Base-by-base conservation (phyloP, 768 basidiomycete genomes). In the Rhizopogon sp. region DNA sequence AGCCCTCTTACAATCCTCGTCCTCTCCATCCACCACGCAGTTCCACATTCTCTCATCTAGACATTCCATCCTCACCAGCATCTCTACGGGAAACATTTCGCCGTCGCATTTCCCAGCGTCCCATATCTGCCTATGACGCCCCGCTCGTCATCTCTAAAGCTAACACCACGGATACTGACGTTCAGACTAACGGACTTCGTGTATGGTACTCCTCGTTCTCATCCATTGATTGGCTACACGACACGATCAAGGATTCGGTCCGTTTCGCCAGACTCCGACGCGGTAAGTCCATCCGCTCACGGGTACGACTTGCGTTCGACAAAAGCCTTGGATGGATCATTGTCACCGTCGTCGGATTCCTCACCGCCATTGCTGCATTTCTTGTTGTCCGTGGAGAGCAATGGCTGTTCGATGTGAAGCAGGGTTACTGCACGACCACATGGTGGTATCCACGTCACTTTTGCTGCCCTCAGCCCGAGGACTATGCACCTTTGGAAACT, bases 171-270 rank as follows among this genome's bases (percentile, higher is more conserved):
- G 79, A 75, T 6, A 67, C 75, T 16, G 82, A 84, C 54, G 77
- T 83, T 33, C 84, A 82, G 64, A 83, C 84, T 47, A 96, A 96
- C 61, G 94, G 94, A 37, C 85, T 92, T 54, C 87, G 92, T 28
- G 90, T 93, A 35, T 71, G 70, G 91, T 93, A 93, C 69, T 85
- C 88, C 10, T 90, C 89, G 3, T 96, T 86, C 73, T 85, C 90
- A 0, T 93, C 90, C 17, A 88, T 96, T 54, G 94, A 98, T 70
- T 98, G 95, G 96, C 76, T 98, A 52, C 96, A 98, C 63, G 96
- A 98, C 73, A 82, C 91, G 40, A 92, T 98, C 75, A 95, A 97
- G 70, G 93, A 96, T 65, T 92, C 93, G 0, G 81, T 82, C 7
- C 88, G 94, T 29, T 87, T 88, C 59, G 81, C 87, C 35, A 79